These are phyloP conservation scores for Skeletonema grethae DNA, from an alignment of 108 stramenopile genomes.

Conservation along the genomic window DNA sequence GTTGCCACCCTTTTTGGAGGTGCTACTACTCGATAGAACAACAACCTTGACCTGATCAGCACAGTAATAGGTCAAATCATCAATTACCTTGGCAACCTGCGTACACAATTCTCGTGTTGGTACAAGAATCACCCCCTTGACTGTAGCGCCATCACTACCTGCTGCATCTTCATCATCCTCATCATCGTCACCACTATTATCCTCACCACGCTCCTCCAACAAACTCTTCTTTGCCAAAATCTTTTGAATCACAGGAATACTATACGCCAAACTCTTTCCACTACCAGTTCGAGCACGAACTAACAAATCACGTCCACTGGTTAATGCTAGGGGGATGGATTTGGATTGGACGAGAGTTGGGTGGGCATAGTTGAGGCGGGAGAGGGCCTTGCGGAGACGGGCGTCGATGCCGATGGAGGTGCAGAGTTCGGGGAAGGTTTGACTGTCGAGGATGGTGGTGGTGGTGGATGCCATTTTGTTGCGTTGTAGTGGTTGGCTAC, in stretches of 20 bases:
- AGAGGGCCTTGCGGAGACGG: slow-evolving; percentile 79
- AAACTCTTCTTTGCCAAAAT: slow-evolving; percentile 68
- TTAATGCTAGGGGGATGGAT: slow-evolving; percentile 80
- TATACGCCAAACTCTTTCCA: slow-evolving; percentile 96
- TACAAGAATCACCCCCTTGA: slow-evolving; percentile 91
- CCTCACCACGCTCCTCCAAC: slow-evolving; percentile 26
- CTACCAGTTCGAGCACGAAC: slow-evolving; percentile 95
- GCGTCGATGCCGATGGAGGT: slow-evolving; percentile 77
- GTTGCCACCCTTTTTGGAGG: slow-evolving; percentile 49
- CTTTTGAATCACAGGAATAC: slow-evolving; percentile 92
- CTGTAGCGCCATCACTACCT: slow-evolving; percentile 17
- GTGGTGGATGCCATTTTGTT: not conserved
- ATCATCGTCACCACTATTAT: not conserved
- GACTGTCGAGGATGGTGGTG: not conserved
- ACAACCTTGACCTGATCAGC: slow-evolving; percentile 80
- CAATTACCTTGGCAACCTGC: slow-evolving; percentile 78
- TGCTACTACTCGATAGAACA: slow-evolving; percentile 63
- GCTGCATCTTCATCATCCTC: slow-evolving; percentile 18
- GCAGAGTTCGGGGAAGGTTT: slow-evolving; percentile 76
- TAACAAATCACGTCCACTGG: slow-evolving; percentile 90
- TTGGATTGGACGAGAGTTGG: slow-evolving; percentile 88
- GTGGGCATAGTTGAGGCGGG: slow-evolving; percentile 71
- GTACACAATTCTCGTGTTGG: slow-evolving; percentile 97
- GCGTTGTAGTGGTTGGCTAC: too few species aligned
- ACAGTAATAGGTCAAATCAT: slow-evolving; percentile 91